Conservation (phyloP, 2,329 filamentous ascomycete genomes). For the Cytospora piceae region DNA sequence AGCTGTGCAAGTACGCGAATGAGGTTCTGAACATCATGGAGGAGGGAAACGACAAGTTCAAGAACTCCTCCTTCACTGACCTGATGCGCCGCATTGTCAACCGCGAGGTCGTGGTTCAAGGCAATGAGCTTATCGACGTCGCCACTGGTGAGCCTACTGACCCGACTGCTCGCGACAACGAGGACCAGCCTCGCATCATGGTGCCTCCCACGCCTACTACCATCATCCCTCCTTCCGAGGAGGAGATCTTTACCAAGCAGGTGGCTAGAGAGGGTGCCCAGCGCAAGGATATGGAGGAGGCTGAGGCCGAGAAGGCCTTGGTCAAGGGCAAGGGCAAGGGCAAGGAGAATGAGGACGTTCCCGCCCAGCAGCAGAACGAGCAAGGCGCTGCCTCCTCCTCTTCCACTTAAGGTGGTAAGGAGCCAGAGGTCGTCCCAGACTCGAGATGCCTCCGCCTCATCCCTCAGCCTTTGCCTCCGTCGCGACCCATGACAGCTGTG, state of each 20-base stretch:
- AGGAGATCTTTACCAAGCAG: not conserved
- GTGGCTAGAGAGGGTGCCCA: not conserved
- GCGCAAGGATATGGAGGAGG: not conserved
- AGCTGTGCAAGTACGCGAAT: conserved; percentile 72
- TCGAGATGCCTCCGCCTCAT: not conserved
- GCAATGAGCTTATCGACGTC: conserved; percentile 64
- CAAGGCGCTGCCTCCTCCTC: not conserved
- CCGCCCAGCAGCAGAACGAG: conserved; percentile 3
- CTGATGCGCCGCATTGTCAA: conserved; percentile 78
- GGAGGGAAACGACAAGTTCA: conserved; percentile 74
- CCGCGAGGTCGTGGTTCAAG: conserved; percentile 72
- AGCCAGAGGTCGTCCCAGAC: not conserved
- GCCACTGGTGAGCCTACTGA: conserved; percentile 24
- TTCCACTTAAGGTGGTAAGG: conserved; percentile 12
- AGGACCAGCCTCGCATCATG: conserved; percentile 8
- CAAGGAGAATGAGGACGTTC: conserved; percentile 5
- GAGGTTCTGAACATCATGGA: conserved; percentile 70
- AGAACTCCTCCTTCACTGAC: conserved; percentile 74
- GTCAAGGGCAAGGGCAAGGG: conserved; percentile 12
- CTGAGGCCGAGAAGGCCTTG: not conserved
- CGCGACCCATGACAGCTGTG: not conserved
- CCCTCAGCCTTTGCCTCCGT: not conserved
- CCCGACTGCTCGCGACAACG: not conserved
- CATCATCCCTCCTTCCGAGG: conserved; percentile 19
- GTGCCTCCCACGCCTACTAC: conserved; percentile 14